phyloP scores from a whole-genome alignment of 805 yeast species.

The Komagataella pseudopastoris region DNA sequence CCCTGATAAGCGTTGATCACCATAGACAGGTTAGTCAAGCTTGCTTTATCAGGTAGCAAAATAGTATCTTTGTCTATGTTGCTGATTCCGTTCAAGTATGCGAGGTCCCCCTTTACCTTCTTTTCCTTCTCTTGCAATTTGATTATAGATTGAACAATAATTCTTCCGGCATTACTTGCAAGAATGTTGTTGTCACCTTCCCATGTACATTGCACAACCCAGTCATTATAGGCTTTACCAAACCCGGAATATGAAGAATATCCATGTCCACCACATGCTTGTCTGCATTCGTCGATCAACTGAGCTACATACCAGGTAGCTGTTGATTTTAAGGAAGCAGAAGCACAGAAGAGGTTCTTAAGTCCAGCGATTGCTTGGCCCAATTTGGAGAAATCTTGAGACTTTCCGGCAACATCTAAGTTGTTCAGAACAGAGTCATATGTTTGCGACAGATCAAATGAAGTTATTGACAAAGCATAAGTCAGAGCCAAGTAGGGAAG shows the following conservation, averaged over 20 bases:
- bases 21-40: constrained; percentile 15
- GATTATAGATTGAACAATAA: constrained; percentile 41
- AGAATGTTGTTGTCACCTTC: constrained; percentile 92
- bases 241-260: constrained; percentile 88
- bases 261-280: constrained; percentile 94
- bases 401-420: constrained; percentile 39
- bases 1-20: constrained; percentile 25
- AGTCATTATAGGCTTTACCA: constrained; percentile 79
- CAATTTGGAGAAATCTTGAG: constrained; percentile 31
- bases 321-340: constrained; percentile 82
- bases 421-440: constrained; percentile 34
- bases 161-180: constrained; percentile 74
- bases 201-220: constrained; percentile 99
- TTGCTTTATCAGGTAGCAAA: constrained; percentile 17
- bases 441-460: constrained; percentile 42
- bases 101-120: constrained; percentile 30
- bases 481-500: constrained; percentile 75
- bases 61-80: constrained; percentile 13
- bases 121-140: constrained; percentile 24
- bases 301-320: constrained; percentile 77
- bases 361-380: constrained; percentile 39
- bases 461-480: constrained; percentile 63
- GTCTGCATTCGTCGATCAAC: constrained; percentile 81
- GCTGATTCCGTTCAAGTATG: constrained; percentile 21
- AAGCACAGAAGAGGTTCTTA: constrained; percentile 69